phyloP scores from a whole-genome alignment of 176 grass and related monocot species.

The Bonia amplexicaulis region DNA sequence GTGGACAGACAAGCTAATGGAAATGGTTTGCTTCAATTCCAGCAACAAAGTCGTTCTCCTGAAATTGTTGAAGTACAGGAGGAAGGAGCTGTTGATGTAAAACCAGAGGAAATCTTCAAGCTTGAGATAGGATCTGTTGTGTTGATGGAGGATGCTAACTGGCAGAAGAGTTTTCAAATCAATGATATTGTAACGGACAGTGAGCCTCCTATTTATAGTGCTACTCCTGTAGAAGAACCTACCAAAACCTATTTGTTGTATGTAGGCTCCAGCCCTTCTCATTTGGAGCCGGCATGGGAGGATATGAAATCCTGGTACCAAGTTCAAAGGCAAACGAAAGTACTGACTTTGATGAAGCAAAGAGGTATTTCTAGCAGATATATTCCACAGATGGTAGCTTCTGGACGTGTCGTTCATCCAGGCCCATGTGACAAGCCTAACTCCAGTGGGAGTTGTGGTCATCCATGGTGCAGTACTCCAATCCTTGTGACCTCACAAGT shows the following conservation, averaged over 20 bases:
- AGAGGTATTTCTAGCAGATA: constrained; percentile 80
- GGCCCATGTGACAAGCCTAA: constrained; percentile 66
- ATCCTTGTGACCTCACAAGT: constrained; percentile 79
- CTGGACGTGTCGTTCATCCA: constrained; percentile 63
- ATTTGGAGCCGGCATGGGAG: constrained; percentile 86
- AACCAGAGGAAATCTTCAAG: constrained; percentile 66
- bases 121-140: constrained; percentile 78
- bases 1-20: constrained; percentile 65
- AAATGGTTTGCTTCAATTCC: constrained; percentile 64
- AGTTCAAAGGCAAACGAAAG: constrained; percentile 86
- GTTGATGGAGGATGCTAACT: constrained; percentile 67
- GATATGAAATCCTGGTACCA: constrained; percentile 97
- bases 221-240: constrained; percentile 59
- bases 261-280: constrained; percentile 82
- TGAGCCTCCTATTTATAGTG: constrained; percentile 71
- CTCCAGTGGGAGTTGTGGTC: constrained; percentile 64
- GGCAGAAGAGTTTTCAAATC: constrained; percentile 71
- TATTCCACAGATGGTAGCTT: constrained; percentile 71
- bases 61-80: constrained; percentile 94
- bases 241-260: constrained; percentile 61
- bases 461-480: constrained; percentile 84
- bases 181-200: constrained; percentile 65
- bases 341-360: constrained; percentile 83
- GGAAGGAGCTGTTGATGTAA: constrained; percentile 47
- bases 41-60: constrained; percentile 71